phyloP scores from a whole-genome alignment of 306 rosid genomes.

The Styphnolobium japonicum region DNA sequence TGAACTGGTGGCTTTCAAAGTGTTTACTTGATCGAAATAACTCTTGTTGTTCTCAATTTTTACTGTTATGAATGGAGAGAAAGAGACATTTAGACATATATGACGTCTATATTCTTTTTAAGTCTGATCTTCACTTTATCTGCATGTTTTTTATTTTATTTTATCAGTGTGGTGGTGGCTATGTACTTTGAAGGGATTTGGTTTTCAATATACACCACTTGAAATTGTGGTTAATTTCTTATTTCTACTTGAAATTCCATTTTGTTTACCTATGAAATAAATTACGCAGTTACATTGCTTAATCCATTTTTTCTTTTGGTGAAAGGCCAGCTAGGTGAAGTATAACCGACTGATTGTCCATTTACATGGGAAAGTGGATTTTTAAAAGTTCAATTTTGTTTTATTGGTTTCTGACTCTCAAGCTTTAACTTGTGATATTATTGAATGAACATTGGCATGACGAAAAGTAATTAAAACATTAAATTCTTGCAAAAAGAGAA shows the following conservation, averaged over 20 bases:
- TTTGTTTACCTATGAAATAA: background rate
- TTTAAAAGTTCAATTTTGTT: background rate
- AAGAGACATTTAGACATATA: background rate
- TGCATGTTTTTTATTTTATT: background rate
- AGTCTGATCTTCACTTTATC: background rate
- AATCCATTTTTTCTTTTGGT: background rate
- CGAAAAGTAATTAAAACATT: background rate
- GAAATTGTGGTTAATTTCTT: background rate
- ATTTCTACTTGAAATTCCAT: background rate
- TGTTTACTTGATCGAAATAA: background rate
- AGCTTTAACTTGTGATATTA: background rate
- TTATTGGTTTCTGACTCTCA: background rate
- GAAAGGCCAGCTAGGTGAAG: background rate
- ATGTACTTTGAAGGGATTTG: background rate
- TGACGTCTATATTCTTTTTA: background rate
- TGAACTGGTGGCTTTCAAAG: background rate
- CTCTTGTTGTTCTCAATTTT: background rate
- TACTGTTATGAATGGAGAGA: background rate
- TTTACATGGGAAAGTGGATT: background rate
- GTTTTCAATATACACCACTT: background rate
- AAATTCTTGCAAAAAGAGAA: background rate
- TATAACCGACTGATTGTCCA: background rate
- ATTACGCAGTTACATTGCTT: background rate
- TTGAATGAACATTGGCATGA: background rate
- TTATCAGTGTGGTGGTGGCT: background rate